A percentile compares a stretch with the other conserved stretches of the same genome.
Conservation (phyloP, 148 eudicot genomes). For the Rhododendron simsii region DNA sequence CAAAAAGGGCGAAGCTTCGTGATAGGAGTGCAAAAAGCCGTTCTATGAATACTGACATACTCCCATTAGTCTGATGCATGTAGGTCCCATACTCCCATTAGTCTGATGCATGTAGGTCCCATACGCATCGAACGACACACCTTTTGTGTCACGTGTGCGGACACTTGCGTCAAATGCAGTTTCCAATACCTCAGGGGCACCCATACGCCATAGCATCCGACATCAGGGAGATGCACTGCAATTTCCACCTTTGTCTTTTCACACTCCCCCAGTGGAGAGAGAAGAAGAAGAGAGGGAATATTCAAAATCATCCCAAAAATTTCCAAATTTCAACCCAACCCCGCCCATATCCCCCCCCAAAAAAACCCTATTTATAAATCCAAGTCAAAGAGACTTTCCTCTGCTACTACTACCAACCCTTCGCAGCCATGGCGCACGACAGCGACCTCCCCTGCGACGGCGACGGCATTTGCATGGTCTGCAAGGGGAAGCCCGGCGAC, state of each 20-base stretch:
- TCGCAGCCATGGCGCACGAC: slow-evolving; percentile 11
- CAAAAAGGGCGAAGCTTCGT: no score
- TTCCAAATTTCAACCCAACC: not conserved
- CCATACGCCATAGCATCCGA: not conserved
- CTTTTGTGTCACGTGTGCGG: not conserved
- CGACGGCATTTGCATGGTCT: slow-evolving; percentile 75
- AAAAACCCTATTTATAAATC: not conserved
- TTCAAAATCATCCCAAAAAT: not conserved
- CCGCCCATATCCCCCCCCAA: not conserved
- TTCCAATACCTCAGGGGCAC: not conserved
- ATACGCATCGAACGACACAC: not conserved
- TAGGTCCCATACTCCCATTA: no score
- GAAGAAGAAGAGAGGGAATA: not conserved
- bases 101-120: no score
- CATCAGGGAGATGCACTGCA: not conserved
- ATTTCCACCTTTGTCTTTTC: not conserved
- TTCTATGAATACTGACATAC: no score
- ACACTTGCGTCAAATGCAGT: not conserved
- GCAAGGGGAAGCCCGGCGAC: slow-evolving; percentile 36
- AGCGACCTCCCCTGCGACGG: slow-evolving; percentile 71
- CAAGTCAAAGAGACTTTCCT: not conserved
- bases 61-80: no score
- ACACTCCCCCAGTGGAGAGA: not conserved
- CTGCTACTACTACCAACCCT: not conserved
- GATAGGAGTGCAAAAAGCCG: not conserved